These are phyloP conservation scores for Chlamydomonas eustigma DNA, from an alignment of 139 green algal genomes.

Conservation along the genomic window DNA sequence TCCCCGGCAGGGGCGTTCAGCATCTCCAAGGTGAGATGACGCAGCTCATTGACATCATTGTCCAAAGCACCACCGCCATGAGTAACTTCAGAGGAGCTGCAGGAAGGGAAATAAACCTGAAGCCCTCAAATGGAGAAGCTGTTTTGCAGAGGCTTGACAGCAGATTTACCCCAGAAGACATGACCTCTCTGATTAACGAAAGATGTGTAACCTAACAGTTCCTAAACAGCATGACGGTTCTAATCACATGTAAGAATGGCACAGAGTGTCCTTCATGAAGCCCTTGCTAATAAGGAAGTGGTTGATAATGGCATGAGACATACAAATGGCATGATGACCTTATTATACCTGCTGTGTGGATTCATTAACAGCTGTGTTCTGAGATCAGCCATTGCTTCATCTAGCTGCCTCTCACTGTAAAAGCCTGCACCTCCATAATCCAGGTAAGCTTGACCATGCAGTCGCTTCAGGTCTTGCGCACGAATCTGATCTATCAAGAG, in stretches of 20 bases:
- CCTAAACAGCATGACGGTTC: too few species aligned
- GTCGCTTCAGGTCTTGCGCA: conserved; percentile 11
- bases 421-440: conserved; percentile 68
- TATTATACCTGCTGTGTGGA: conserved; percentile 42
- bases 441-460: conserved; percentile 29
- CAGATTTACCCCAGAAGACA: too few species aligned
- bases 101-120: too few species aligned
- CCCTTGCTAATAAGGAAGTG: too few species aligned
- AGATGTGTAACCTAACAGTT: too few species aligned
- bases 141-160: too few species aligned
- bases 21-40: conserved; percentile 29
- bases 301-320: too few species aligned
- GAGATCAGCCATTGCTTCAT: conserved; percentile 22
- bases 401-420: conserved; percentile 51
- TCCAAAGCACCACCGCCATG: background rate
- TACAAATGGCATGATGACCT: background rate
- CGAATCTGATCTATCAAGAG: conserved; percentile 19
- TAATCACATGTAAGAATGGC: too few species aligned
- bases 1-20: conserved; percentile 26
- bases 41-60: conserved; percentile 18
- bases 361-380: conserved; percentile 33
- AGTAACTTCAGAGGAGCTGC: too few species aligned
- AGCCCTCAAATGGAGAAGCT: too few species aligned
- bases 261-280: too few species aligned
- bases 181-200: too few species aligned